Evolutionary conservation across 768 basidiomycete genomes (phyloP).

Genomic region (Phanerodontia chrysosporium): DNA sequence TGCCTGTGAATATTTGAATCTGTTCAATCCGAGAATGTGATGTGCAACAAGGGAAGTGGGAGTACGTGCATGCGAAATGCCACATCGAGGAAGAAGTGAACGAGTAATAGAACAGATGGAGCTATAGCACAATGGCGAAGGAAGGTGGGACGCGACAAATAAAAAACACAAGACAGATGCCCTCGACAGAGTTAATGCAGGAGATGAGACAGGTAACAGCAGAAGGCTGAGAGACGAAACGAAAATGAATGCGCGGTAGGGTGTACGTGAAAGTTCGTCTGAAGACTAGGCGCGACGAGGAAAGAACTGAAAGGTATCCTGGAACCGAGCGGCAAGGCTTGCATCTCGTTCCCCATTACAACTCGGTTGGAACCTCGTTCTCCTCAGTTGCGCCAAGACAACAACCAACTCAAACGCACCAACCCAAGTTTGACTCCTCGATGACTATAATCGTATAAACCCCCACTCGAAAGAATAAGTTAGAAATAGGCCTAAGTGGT

Average conservation of each 20-base stretch:
- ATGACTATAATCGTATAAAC: slow-evolving; percentile 16
- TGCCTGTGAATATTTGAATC: background rate
- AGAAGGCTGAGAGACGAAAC: slow-evolving; percentile 19
- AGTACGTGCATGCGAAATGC: background rate
- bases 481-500: slow-evolving; percentile 18
- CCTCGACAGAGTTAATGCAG: slow-evolving; percentile 25
- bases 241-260: slow-evolving; percentile 9
- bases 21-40: slow-evolving; percentile 4
- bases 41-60: background rate
- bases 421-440: slow-evolving; percentile 11
- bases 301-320: slow-evolving; percentile 1
- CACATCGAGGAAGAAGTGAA: background rate
- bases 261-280: background rate
- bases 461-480: slow-evolving; percentile 1
- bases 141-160: slow-evolving; percentile 14
- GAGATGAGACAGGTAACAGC: slow-evolving; percentile 23
- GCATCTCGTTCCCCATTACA: background rate
- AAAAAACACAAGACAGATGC: slow-evolving; percentile 13
- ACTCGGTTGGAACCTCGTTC: background rate
- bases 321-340: background rate
- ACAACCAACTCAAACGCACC: slow-evolving; percentile 10
- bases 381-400: slow-evolving; percentile 1
- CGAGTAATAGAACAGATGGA: slow-evolving; percentile 28
- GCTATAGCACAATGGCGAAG: slow-evolving; percentile 39
- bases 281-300: background rate